These are phyloP conservation scores for Ophiostoma tasmaniense DNA, from an alignment of 2,329 filamentous ascomycete genomes.

Conservation along the genomic window DNA sequence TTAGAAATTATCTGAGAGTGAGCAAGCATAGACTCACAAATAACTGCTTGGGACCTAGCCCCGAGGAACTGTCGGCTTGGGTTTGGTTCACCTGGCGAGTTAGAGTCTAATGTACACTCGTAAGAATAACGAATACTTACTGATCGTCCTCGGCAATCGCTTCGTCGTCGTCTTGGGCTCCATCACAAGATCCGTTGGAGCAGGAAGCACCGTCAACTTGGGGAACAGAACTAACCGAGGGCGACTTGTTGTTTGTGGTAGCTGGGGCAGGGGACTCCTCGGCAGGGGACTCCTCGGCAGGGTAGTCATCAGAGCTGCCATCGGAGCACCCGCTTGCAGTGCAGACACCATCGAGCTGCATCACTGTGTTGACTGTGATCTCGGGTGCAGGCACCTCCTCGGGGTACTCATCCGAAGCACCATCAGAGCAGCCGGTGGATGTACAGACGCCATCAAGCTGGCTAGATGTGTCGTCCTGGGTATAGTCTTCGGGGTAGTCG, in stretches of 20 bases:
- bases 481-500: background rate
- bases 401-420: background rate
- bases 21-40: background rate
- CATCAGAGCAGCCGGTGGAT: slow-evolving; percentile 1
- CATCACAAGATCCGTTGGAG: slow-evolving; percentile 1
- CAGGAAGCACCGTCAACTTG: background rate
- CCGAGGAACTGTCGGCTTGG: background rate
- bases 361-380: background rate
- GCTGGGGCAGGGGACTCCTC: background rate
- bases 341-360: background rate
- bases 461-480: background rate
- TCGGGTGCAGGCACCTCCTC: background rate
- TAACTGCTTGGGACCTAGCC: background rate
- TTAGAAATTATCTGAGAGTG: background rate
- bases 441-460: slow-evolving; percentile 5
- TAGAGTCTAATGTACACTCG: background rate
- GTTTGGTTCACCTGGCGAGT: background rate
- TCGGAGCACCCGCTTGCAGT: slow-evolving; percentile 1
- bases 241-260: background rate
- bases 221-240: background rate
- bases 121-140: background rate
- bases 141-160: background rate
- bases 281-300: background rate
- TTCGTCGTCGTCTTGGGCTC: background rate
- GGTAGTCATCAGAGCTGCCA: background rate